Conservation (phyloP, 257 asterid species). For the Anisodus tanguticus region DNA sequence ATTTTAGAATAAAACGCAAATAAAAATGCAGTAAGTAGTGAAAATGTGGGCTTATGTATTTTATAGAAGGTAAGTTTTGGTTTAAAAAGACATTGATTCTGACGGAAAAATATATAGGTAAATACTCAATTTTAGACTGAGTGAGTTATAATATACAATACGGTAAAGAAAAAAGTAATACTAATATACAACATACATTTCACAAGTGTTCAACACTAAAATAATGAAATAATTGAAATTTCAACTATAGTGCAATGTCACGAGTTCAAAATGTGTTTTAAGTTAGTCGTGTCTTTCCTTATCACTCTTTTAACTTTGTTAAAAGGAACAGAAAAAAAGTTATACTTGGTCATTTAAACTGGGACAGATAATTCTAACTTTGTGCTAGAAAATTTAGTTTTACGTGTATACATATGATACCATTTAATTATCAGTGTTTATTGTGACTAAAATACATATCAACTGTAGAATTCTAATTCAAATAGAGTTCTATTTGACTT, state of each 20-base stretch:
- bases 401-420: not conserved
- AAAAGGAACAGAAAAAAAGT: not conserved
- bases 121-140: no score
- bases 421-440: not conserved
- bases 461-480: not conserved
- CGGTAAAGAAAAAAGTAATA: not conserved
- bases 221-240: not conserved
- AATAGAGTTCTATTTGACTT: not conserved
- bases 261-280: not conserved
- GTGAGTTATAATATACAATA: not conserved
- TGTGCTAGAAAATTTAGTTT: not conserved
- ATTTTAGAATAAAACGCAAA: not conserved
- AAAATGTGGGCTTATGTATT: not conserved
- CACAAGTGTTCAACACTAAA: not conserved
- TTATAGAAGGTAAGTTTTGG: not conserved
- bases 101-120: no score
- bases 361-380: not conserved
- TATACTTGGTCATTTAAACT: not conserved
- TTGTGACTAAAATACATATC: not conserved
- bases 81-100: not conserved
- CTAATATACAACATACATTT: not conserved
- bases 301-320: constrained; percentile 11
- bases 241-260: not conserved
- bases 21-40: not conserved
- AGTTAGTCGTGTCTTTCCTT: not conserved